Conservation (phyloP, 2,329 filamentous ascomycete genomes). For the Seiridium cupressi region DNA sequence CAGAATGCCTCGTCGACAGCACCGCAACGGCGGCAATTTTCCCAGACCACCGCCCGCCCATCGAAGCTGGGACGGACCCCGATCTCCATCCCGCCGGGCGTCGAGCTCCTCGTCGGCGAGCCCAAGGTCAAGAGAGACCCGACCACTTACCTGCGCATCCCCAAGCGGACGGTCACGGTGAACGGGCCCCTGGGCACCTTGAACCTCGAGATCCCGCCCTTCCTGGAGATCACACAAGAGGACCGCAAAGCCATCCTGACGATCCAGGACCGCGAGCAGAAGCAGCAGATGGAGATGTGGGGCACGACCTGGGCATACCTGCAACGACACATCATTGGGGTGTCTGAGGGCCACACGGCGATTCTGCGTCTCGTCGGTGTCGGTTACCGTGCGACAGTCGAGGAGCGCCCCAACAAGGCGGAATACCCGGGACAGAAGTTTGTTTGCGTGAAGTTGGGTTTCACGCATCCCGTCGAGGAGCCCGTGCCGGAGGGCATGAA, state of each 20-base stretch:
- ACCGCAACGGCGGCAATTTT: conserved; percentile 58
- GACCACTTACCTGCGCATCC: conserved; percentile 59
- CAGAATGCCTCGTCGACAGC: conserved; percentile 38
- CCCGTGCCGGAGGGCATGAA: conserved; percentile 78
- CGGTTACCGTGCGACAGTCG: conserved; percentile 87
- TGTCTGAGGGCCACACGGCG: conserved; percentile 93
- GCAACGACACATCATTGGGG: conserved; percentile 86
- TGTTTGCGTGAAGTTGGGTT: conserved; percentile 91
- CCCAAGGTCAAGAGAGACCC: conserved; percentile 51
- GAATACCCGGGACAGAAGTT: conserved; percentile 83
- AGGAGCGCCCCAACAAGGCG: conserved; percentile 70
- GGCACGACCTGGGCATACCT: conserved; percentile 85
- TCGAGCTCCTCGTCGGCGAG: conserved; percentile 71
- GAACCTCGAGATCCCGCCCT: conserved; percentile 75
- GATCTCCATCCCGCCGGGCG: conserved; percentile 78
- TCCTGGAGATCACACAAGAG: conserved; percentile 71
- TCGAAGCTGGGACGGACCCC: conserved; percentile 87
- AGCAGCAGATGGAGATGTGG: conserved; percentile 93
- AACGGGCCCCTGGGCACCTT: conserved; percentile 81
- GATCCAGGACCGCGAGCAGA: conserved; percentile 65
- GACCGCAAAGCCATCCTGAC: conserved; percentile 64
- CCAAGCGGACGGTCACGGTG: conserved; percentile 69
- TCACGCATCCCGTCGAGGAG: conserved; percentile 92
- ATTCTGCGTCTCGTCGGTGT: conserved; percentile 92
- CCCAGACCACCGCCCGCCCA: conserved; percentile 60